Percentiles rank a stretch among this genome's conserved stretches.
Evolutionary conservation across 225 moss, liverwort and hornwort species (phyloP).

Genomic region (Straminergon stramineum): DNA sequence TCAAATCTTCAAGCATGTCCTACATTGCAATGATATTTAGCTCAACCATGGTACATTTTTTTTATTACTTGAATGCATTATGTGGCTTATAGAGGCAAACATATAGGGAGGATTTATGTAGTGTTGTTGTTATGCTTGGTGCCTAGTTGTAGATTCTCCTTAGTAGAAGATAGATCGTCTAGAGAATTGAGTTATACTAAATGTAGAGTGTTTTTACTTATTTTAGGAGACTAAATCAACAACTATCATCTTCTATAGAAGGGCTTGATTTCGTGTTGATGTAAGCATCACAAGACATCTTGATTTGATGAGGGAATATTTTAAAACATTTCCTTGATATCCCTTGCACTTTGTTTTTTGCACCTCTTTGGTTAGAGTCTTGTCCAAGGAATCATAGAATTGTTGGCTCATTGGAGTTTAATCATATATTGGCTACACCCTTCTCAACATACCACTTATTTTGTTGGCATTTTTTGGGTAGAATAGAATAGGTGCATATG

Average conservation of each 20-base stretch:
- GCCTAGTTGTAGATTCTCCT: not conserved
- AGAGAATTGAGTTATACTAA: not conserved
- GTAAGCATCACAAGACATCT: not conserved
- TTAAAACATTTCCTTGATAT: not conserved
- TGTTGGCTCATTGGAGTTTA: not conserved
- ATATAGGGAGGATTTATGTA: not conserved
- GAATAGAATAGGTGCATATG: not conserved
- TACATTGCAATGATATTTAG: not conserved
- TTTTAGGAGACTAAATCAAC: not conserved
- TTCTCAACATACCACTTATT: not conserved
- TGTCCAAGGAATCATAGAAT: accelerated
- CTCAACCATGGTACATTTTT: not conserved
- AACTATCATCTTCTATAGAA: accelerated
- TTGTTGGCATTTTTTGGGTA: not conserved
- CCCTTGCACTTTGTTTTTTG: not conserved
- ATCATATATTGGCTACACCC: accelerated
- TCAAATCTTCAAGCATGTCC: not conserved
- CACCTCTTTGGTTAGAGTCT: not conserved
- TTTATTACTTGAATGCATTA: not conserved
- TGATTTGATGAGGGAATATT: not conserved
- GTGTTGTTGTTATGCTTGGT: not conserved
- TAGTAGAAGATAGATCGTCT: accelerated
- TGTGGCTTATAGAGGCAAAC: not conserved
- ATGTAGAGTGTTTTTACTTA: not conserved
- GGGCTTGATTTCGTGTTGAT: not conserved